Base-by-base conservation (phyloP, 352 stramenopile species). In the Globisporangium rhizosaccharum region DNA sequence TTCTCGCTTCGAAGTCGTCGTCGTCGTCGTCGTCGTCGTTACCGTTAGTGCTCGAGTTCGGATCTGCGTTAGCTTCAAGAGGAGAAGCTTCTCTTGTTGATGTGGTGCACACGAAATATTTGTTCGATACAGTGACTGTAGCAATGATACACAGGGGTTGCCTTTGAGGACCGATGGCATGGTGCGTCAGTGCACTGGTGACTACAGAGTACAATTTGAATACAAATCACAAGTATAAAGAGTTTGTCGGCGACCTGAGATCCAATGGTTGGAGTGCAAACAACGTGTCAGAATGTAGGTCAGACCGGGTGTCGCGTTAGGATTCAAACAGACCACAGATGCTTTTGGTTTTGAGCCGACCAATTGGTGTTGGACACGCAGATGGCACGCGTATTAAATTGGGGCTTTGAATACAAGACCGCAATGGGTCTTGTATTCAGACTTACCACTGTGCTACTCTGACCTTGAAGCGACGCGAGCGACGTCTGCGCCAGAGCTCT, bases 1-100 rank as follows among this genome's bases (percentile, higher is more conserved):
- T 71, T 37, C 68, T 70, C 5, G 30, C 44, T 51, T 73, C 72
- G 70, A 37, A 37, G 33, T 11, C 33, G 33, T 37, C 33, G 33
- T 37, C 41, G 41, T 46, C 8, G 41, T 46, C 18, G 41, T n/a
- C 11, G n/a, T 52, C 47, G 11, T 28, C 18, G 26, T 52, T 53
- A 11, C 23, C 15, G 48, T 53, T 18, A n/a, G 17, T 26, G 23
- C 14, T 53, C 23, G 17, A 23, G 23, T 53, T 53, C 23, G 48
- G 23, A 37, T 53, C 23, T 52, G 47, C 30, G 30, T 36, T 36
- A 36, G 30, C 26, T 52, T 52, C 10, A 36, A 52, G 39, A 0
- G 11, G 4, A 46, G 28, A 46, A 20, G 41, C 14, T 46, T 46
- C 41, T 46, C 41, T 46, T 46, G 41, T 3, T 46, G 14, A 0